Conservation (phyloP, 225 moss, liverwort and hornwort genomes). For the Polytrichum formosum region DNA sequence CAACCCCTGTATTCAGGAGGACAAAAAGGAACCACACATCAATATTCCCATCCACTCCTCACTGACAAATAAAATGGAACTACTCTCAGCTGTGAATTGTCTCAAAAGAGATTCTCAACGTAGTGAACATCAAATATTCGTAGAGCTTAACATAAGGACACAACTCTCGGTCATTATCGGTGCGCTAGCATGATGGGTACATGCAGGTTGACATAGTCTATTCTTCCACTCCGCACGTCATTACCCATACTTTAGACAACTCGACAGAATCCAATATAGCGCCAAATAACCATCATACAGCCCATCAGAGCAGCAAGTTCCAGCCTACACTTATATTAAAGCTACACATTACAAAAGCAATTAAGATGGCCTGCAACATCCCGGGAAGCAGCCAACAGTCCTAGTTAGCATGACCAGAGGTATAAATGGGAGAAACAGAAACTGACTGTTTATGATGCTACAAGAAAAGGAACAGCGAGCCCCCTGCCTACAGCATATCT, state of each 20-base stretch:
- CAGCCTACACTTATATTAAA: background rate
- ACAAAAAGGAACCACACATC: conserved; percentile 14
- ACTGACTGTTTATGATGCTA: conserved; percentile 7
- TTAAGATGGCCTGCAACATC: background rate
- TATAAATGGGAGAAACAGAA: conserved; percentile 2
- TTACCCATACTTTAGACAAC: background rate
- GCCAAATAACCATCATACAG: background rate
- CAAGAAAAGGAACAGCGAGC: background rate
- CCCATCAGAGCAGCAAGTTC: background rate
- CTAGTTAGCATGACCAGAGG: conserved; percentile 3
- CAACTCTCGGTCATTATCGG: background rate
- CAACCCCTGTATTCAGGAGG: conserved; percentile 34
- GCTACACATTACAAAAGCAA: background rate
- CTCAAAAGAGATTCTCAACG: background rate
- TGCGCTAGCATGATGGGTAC: background rate
- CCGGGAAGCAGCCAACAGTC: background rate
- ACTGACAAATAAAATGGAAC: background rate
- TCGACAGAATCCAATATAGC: background rate
- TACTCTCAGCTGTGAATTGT: no score
- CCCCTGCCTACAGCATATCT: background rate
- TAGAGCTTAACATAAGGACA: background rate
- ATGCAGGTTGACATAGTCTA: background rate
- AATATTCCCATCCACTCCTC: background rate
- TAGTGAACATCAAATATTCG: background rate
- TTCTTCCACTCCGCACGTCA: background rate